Conservation (phyloP, 2,329 filamentous ascomycete species). For the Chrysosporium keratinophilum region DNA sequence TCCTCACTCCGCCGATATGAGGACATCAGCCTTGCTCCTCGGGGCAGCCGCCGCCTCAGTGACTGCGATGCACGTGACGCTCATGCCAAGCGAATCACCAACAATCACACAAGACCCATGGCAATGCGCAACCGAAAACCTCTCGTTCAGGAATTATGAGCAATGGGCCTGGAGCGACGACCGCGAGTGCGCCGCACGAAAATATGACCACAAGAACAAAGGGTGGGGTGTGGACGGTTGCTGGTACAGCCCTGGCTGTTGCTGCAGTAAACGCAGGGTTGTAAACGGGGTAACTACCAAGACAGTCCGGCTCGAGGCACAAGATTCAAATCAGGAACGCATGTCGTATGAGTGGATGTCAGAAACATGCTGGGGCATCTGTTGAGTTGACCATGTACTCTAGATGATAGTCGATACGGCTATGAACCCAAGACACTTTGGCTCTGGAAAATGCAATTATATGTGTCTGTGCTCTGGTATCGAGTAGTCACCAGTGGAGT, state of each 20-base stretch:
- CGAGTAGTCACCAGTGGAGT: no score
- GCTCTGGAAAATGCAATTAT: no score
- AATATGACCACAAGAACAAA: background rate
- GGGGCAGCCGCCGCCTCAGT: background rate
- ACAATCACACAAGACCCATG: background rate
- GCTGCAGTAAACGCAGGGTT: background rate
- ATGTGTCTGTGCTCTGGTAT: no score
- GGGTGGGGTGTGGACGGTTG: background rate
- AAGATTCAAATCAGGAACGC: background rate
- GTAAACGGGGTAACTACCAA: no score
- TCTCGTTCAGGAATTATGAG: background rate
- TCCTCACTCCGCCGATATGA: background rate
- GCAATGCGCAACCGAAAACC: slow-evolving; percentile 3
- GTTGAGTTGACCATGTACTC: no score
- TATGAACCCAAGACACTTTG: no score
- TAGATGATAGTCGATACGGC: no score
- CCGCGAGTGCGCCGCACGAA: background rate
- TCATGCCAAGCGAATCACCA: background rate
- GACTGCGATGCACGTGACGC: background rate
- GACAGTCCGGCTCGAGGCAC: no score
- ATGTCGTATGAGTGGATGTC: background rate
- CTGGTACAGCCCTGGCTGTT: background rate
- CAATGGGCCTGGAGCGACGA: background rate
- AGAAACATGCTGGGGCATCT: background rate
- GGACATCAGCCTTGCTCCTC: background rate